Conservation (phyloP, 1,284 basidiomycete species). For the Irpex sp. region DNA sequence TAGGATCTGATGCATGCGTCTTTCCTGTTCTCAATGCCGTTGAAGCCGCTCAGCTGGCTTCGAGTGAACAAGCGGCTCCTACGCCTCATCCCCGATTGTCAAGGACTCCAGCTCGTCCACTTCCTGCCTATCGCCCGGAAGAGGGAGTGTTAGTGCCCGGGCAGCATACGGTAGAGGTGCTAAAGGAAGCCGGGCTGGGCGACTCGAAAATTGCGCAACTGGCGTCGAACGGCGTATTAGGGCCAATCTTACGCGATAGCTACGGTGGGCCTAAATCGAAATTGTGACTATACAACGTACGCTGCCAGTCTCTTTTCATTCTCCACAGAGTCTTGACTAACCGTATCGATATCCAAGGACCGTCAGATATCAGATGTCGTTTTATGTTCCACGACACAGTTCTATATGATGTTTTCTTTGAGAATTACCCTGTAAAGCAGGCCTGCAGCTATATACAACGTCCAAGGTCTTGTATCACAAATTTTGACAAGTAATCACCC, state of each 20-base stretch:
- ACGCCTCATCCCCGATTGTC: conserved; percentile 47
- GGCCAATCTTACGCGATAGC: neutral
- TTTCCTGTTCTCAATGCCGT: conserved; percentile 68
- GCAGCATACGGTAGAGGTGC: conserved; percentile 44
- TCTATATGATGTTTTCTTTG: too few relatives aligned
- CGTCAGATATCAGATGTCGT: too few relatives aligned
- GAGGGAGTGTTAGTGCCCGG: conserved; percentile 38
- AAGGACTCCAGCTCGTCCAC: conserved; percentile 22
- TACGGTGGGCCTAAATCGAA: neutral
- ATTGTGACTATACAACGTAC: neutral
- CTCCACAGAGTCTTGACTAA: too few relatives aligned
- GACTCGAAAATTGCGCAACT: conserved; percentile 13
- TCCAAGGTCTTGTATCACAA: too few relatives aligned
- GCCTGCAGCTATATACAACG: too few relatives aligned
- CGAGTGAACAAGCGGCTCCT: conserved; percentile 35
- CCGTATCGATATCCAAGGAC: too few relatives aligned
- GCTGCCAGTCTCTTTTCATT: too few relatives aligned
- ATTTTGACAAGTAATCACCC: too few relatives aligned
- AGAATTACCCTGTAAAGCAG: too few relatives aligned
- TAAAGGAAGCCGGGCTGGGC: conserved; percentile 17
- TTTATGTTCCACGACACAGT: too few relatives aligned
- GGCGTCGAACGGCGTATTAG: conserved; percentile 17
- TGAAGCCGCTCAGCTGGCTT: conserved; percentile 49
- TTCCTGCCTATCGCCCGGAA: conserved; percentile 6
- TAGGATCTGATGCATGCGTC: conserved; percentile 74